phyloP scores from a whole-genome alignment of 2,329 filamentous ascomycete genomes.

The Clonostachys rosea region DNA sequence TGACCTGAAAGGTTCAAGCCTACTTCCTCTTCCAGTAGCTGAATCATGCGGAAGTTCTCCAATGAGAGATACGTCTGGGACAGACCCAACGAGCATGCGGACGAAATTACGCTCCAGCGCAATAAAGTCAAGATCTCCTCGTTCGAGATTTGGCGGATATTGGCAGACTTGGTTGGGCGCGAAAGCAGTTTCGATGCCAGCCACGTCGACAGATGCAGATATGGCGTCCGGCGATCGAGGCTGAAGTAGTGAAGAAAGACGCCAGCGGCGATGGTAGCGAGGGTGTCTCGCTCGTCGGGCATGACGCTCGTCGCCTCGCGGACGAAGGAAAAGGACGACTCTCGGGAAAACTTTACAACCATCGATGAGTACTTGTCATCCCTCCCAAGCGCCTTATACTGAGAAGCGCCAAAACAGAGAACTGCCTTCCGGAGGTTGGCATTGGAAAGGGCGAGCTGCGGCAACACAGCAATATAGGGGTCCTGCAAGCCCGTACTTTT shows the following conservation, averaged over 20 bases:
- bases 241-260: constrained; percentile 3
- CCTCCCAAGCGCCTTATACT: constrained; percentile 2
- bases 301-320: neutral
- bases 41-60: constrained; percentile 2
- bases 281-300: constrained; percentile 2
- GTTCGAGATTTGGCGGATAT: neutral
- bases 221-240: no score
- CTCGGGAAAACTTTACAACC: neutral
- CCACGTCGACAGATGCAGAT: no score
- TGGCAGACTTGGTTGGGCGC: neutral
- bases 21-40: constrained; percentile 7
- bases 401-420: constrained; percentile 6
- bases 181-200: no score
- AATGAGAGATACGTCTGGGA: neutral
- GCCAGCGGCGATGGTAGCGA: constrained; percentile 3
- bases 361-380: no score
- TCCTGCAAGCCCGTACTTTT: constrained; percentile 6
- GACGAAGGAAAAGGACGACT: constrained; percentile 1
- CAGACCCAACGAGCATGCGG: constrained; percentile 5
- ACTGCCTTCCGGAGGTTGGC: constrained; percentile 4
- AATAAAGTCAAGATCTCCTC: constrained; percentile 5
- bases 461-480: constrained; percentile 5
- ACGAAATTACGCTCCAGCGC: constrained; percentile 8
- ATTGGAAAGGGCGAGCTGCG: constrained; percentile 6
- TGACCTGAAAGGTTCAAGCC: constrained; percentile 2